Evolutionary conservation across 257 asterid genomes (phyloP).

Genomic region (Nicotiana obtusifolia): DNA sequence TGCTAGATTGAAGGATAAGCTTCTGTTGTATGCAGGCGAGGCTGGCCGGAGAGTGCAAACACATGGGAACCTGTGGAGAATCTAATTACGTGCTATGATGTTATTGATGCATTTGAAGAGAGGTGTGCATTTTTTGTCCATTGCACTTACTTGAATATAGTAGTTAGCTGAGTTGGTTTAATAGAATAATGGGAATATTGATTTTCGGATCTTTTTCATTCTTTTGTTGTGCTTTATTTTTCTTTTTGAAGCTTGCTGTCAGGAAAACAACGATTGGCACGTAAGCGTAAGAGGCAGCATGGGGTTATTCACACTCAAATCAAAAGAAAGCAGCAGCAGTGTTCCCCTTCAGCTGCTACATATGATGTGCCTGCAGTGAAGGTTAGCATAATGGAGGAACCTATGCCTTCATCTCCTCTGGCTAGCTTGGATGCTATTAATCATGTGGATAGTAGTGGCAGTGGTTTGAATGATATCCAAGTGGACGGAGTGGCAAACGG

Average conservation of each 20-base stretch:
- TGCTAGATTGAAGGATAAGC: background rate
- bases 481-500: constrained; percentile 28
- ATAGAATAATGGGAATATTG: background rate
- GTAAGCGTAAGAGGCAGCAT: constrained; percentile 58
- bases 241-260: constrained; percentile 37
- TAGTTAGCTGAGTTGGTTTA: background rate
- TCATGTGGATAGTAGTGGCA: constrained; percentile 2
- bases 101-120: constrained; percentile 66
- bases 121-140: constrained; percentile 47
- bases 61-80: constrained; percentile 89
- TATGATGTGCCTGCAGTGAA: constrained; percentile 11
- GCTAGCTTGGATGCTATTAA: background rate
- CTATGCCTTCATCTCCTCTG: constrained; percentile 3
- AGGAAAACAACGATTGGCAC: constrained; percentile 43
- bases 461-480: constrained; percentile 21
- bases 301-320: constrained; percentile 39
- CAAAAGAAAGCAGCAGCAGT: constrained; percentile 39
- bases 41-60: constrained; percentile 77
- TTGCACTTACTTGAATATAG: background rate
- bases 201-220: background rate
- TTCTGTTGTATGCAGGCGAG: constrained; percentile 50
- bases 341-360: constrained; percentile 10
- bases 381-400: constrained; percentile 15
- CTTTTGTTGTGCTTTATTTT: constrained; percentile 9
- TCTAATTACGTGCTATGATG: constrained; percentile 49